Evolutionary conservation across 1,139 yeast genomes (phyloP).

Genomic region (Blastobotrys serpentis): DNA sequence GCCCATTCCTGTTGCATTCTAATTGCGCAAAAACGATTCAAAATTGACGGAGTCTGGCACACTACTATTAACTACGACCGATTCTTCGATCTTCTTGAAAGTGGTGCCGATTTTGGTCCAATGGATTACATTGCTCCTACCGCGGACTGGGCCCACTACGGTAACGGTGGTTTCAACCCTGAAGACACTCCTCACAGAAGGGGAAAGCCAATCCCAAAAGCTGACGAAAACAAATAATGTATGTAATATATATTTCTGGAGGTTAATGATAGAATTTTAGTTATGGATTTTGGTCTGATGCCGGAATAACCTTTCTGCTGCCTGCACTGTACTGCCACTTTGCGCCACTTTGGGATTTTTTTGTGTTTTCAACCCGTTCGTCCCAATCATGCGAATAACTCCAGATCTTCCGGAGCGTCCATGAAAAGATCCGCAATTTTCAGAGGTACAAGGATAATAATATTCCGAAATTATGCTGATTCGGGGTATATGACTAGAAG

Average conservation of each 20-base stretch:
- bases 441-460: not conserved
- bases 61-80: slow-evolving; percentile 83
- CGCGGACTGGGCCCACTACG: slow-evolving; percentile 91
- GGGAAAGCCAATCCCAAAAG: slow-evolving; percentile 17
- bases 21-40: slow-evolving; percentile 73
- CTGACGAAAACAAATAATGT: not conserved
- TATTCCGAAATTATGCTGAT: slow-evolving; percentile 23
- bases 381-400: too few relatives aligned
- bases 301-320: not conserved
- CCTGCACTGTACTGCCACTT: not conserved
- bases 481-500: slow-evolving; percentile 40
- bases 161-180: slow-evolving; percentile 91
- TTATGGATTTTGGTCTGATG: too few relatives aligned
- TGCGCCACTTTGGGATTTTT: too few relatives aligned
- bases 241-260: not conserved
- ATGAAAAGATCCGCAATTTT: not conserved
- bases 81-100: slow-evolving; percentile 67
- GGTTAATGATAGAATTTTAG: not conserved
- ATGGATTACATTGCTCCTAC: slow-evolving; percentile 79
- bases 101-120: slow-evolving; percentile 59
- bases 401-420: too few relatives aligned
- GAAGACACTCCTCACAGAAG: slow-evolving; percentile 49
- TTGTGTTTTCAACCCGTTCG: too few relatives aligned
- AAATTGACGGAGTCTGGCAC: slow-evolving; percentile 72
- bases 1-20: slow-evolving; percentile 93